Conservation (phyloP, 257 asterid genomes). For the Lycium ferocissimum region DNA sequence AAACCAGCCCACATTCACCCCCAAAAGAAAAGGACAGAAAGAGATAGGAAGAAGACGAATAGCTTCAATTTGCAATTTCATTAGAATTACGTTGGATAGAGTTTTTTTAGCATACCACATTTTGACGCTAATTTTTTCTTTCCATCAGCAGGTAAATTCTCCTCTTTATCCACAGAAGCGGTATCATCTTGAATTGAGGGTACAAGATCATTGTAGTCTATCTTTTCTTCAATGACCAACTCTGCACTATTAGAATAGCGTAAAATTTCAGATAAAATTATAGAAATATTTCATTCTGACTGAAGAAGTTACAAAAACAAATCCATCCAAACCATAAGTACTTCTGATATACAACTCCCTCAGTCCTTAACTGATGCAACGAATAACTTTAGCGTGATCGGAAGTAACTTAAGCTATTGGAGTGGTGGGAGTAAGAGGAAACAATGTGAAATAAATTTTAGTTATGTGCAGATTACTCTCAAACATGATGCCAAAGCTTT, state of each 20-base stretch:
- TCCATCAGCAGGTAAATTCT: constrained; percentile 34
- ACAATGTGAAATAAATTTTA: background rate
- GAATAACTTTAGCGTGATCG: background rate
- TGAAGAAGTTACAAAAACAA: constrained; percentile 3
- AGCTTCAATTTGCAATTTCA: background rate
- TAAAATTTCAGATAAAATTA: constrained; percentile 26
- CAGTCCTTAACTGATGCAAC: background rate
- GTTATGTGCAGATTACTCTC: background rate
- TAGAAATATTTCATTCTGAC: background rate
- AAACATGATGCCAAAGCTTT: background rate
- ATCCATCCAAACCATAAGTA: constrained; percentile 25
- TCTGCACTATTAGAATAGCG: constrained; percentile 67
- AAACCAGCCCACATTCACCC: constrained; percentile 19
- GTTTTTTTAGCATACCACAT: constrained; percentile 43
- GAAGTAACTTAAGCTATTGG: background rate
- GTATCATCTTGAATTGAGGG: constrained; percentile 52
- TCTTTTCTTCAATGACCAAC: constrained; percentile 73
- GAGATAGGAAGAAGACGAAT: background rate
- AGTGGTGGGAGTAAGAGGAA: background rate
- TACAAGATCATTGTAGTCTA: constrained; percentile 90
- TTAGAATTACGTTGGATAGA: background rate
- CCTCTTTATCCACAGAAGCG: constrained; percentile 43
- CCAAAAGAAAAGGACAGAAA: background rate
- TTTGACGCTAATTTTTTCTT: constrained; percentile 43
- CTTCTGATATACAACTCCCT: background rate